A percentile compares a stretch with the other conserved stretches of the same genome.
These are phyloP conservation scores for Tylopilus subfusipes DNA, from an alignment of 768 basidiomycete genomes.

Conservation along the genomic window DNA sequence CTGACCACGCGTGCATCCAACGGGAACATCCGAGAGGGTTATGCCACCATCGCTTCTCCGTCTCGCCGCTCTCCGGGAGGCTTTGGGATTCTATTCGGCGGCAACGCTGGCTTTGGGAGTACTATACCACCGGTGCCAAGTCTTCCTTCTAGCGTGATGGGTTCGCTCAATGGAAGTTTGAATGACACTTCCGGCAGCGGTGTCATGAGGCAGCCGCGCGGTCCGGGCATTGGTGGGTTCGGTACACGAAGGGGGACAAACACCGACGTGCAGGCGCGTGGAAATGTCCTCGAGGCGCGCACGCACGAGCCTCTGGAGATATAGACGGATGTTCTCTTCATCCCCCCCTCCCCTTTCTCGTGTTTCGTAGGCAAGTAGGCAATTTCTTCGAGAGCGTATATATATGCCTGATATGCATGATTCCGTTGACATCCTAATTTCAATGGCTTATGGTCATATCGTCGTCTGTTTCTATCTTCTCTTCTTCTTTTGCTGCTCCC, in stretches of 20 bases:
- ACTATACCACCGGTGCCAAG: conserved; percentile 76
- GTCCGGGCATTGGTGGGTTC: conserved; percentile 77
- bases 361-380: conserved; percentile 20
- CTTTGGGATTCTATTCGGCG: conserved; percentile 64
- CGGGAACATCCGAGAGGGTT: conserved; percentile 83
- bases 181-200: conserved; percentile 38
- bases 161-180: conserved; percentile 42
- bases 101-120: neutral
- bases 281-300: conserved; percentile 71
- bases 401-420: conserved; percentile 25
- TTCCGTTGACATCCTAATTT: conserved; percentile 24
- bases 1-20: conserved; percentile 79
- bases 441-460: conserved; percentile 13
- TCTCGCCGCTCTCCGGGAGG: conserved; percentile 71
- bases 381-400: conserved; percentile 19
- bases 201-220: conserved; percentile 82
- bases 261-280: conserved; percentile 45
- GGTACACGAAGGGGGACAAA: conserved; percentile 46
- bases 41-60: conserved; percentile 82
- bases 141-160: conserved; percentile 56
- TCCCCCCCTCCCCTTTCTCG: neutral
- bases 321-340: conserved; percentile 33
- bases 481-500: conserved; percentile 11
- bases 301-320: conserved; percentile 87
- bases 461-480: conserved; percentile 4